Evolutionary conservation across 163 green algal genomes (phyloP), one percentile per base, ranked within the genome.

Genomic region (Scenedesmus sp.): DNA sequence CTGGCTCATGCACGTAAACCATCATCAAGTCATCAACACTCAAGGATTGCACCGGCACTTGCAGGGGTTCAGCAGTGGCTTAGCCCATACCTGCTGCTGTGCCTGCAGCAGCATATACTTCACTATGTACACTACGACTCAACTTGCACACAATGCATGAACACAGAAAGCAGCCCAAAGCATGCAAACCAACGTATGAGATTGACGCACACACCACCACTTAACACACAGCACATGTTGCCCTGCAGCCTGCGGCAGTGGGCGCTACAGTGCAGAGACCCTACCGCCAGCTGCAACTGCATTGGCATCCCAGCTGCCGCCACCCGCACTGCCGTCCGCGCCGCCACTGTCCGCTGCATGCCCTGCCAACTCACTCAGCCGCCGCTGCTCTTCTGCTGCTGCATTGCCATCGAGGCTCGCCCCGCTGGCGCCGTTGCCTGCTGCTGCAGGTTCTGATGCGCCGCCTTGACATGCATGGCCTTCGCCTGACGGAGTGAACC

Each of bases 401-500:
- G 81, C 81, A 30, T 12, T 86, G 24, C 81, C 81, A 16, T 86
- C 73, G 3, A 46, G 30, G 42, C 30, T 73, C n/a, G 35, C 5
- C 35, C 35, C 30, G 37, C 72, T 81, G 72, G 5, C 35, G 18
- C 72, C 70, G 33, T 6, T 33, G 16, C n/a, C 70, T 44, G 35
- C 72, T 81, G 72, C 72, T 81, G 72, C 72, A 51, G 72, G 35
- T 44, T 80, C n/a, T 10, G n/a, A 35, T 73, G 51, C 20, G 3
- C 26, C 44, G 35, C 44, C 81, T 79, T n/a, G 33, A 30, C n/a
- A 42, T 53, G 53, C 82, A 87, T 43, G 56, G n/a, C 13, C 53
- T 9, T 87, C 82, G 3, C 56, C 82, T 26, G 68, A 53, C 37
- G 82, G 82, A 0, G 82, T 78, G 51, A 87, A 88, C 83, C 83